Evolutionary conservation across 352 stramenopile species (phyloP).

Genomic region (Globisporangium lucens): DNA sequence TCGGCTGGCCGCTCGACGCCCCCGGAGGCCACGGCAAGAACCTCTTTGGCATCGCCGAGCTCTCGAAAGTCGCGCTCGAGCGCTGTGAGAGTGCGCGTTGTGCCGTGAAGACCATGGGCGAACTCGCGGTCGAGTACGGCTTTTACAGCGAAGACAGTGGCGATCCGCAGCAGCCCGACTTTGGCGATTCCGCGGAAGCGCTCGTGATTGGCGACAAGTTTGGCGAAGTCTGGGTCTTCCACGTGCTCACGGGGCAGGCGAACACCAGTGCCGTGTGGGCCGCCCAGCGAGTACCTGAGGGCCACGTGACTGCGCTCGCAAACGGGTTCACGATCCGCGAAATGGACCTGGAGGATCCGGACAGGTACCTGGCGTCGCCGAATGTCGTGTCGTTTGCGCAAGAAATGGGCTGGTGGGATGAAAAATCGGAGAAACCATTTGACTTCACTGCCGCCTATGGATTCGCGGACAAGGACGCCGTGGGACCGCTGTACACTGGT

Average conservation of each 20-base stretch:
- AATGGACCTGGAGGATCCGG: constrained; percentile 56
- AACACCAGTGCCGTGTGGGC: constrained; percentile 85
- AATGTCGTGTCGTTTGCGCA: constrained; percentile 74
- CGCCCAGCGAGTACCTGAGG: constrained; percentile 81
- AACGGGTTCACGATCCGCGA: constrained; percentile 90
- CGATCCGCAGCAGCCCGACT: constrained; percentile 30
- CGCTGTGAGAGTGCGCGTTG: constrained; percentile 59
- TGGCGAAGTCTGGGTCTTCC: constrained; percentile 88
- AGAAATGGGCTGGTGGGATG: constrained; percentile 66
- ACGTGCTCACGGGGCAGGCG: constrained; percentile 82
- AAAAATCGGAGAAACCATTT: constrained; percentile 26
- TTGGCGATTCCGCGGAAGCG: constrained; percentile 53
- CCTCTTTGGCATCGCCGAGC: constrained; percentile 73
- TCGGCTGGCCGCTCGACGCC: constrained; percentile 43
- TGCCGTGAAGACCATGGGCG: constrained; percentile 82
- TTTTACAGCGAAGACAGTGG: constrained; percentile 86
- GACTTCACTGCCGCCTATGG: constrained; percentile 46
- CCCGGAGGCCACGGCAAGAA: constrained; percentile 46
- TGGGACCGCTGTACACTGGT: constrained; percentile 41
- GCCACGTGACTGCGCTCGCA: constrained; percentile 78
- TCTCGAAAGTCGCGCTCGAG: constrained; percentile 82
- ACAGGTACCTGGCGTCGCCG: constrained; percentile 74
- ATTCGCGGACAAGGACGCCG: constrained; percentile 29
- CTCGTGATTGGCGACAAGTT: constrained; percentile 78
- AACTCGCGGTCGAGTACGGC: constrained; percentile 82